These are phyloP conservation scores for Aspergillus piperis DNA, from an alignment of 2,329 filamentous ascomycete genomes.

Conservation along the genomic window DNA sequence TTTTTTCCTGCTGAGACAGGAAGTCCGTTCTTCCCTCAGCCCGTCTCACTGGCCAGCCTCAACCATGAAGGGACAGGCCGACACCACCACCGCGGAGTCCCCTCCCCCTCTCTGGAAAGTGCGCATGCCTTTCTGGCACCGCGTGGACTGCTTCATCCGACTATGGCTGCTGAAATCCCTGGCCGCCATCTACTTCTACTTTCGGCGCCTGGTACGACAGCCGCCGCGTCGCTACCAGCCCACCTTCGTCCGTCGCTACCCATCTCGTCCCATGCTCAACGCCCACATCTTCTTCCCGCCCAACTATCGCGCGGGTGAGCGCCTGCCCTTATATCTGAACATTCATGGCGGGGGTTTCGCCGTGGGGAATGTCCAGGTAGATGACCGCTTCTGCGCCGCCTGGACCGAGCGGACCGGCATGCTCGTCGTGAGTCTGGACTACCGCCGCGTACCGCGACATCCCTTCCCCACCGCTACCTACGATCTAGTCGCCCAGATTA, in stretches of 20 bases:
- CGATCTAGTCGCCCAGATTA: slow-evolving; percentile 50
- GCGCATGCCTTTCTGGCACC: slow-evolving; percentile 17
- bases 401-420: slow-evolving; percentile 46
- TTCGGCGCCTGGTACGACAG: slow-evolving; percentile 14
- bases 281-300: slow-evolving; percentile 14
- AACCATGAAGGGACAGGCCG: neutral
- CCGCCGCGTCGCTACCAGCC: neutral
- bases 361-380: slow-evolving; percentile 46
- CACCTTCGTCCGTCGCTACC: slow-evolving; percentile 6
- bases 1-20: too few relatives aligned
- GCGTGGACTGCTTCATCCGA: slow-evolving; percentile 22
- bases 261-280: slow-evolving; percentile 6
- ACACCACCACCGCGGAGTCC: neutral
- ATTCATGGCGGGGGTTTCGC: slow-evolving; percentile 51
- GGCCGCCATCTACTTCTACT: slow-evolving; percentile 13
- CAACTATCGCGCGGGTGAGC: slow-evolving; percentile 24
- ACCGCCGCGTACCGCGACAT: slow-evolving; percentile 49
- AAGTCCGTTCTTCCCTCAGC: too few relatives aligned
- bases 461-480: slow-evolving; percentile 48
- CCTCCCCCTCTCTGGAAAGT: slow-evolving; percentile 18
- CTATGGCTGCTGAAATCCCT: slow-evolving; percentile 25
- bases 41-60: too few relatives aligned
- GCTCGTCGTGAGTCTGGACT: slow-evolving; percentile 53
- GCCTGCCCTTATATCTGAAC: slow-evolving; percentile 49
- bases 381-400: slow-evolving; percentile 51